A percentile compares a stretch with the other conserved stretches of the same genome.
These are phyloP conservation scores for Trichophaea hybrida DNA, from an alignment of 2,329 filamentous ascomycete genomes.

Conservation along the genomic window DNA sequence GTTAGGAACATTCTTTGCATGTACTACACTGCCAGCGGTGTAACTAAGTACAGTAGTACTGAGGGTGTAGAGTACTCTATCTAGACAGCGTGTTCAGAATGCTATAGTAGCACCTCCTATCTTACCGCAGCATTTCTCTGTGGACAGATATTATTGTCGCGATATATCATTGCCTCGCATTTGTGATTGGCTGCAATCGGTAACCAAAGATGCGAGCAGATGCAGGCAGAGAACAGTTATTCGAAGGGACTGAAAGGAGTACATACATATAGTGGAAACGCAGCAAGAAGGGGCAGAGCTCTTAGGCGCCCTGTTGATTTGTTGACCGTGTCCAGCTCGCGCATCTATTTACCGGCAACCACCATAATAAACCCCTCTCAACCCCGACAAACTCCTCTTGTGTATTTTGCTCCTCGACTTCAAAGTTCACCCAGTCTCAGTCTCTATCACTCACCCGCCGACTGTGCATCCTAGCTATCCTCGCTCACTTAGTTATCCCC, in stretches of 20 bases:
- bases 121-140: no score
- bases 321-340: not conserved
- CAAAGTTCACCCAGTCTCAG: no score
- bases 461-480: not conserved
- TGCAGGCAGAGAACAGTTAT: no score
- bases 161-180: no score
- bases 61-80: no score
- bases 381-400: not conserved
- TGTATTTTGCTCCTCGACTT: no score
- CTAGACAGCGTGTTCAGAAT: no score
- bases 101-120: no score
- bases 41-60: no score
- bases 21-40: no score
- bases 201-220: not conserved
- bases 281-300: not conserved
- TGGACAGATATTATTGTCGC: no score
- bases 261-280: not conserved
- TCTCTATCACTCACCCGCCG: not conserved
- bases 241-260: not conserved
- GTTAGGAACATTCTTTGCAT: no score
- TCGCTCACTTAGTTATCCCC: not conserved
- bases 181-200: not conserved
- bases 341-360: not conserved
- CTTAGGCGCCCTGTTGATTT: not conserved
- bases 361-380: not conserved